Percentiles rank a stretch among this genome's conserved stretches.
phyloP scores from a whole-genome alignment of 495 filamentous ascomycete species.

The Daldinia concentrica region DNA sequence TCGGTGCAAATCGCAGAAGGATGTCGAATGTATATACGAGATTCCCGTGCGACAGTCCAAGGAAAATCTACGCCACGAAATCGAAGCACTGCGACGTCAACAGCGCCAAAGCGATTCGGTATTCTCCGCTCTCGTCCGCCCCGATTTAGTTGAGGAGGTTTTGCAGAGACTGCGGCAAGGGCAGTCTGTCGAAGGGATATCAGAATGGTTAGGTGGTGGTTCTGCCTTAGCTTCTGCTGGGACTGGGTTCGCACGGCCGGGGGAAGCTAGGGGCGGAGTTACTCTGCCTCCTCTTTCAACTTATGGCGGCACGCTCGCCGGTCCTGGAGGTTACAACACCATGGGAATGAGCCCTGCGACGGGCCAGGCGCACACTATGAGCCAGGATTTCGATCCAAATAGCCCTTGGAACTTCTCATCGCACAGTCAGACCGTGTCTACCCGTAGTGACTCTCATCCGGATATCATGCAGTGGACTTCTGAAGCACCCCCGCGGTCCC shows the following conservation, averaged over 20 bases:
- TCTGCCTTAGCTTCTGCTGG: constrained; percentile 32
- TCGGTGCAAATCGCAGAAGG: constrained; percentile 59
- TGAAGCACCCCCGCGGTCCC: constrained; percentile 50
- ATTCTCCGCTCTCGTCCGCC: constrained; percentile 55
- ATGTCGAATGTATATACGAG: constrained; percentile 62
- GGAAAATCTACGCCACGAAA: constrained; percentile 61
- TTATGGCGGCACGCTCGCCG: constrained; percentile 28
- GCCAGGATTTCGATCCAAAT: constrained; percentile 50
- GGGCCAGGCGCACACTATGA: constrained; percentile 34
- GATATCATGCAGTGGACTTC: constrained; percentile 53
- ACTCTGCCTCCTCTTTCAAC: constrained; percentile 39
- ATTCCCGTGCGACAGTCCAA: constrained; percentile 64
- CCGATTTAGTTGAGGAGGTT: constrained; percentile 58
- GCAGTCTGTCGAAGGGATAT: constrained; percentile 59
- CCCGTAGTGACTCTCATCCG: constrained; percentile 51
- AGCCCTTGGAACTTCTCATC: constrained; percentile 57
- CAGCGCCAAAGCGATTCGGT: constrained; percentile 58
- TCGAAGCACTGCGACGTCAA: constrained; percentile 59
- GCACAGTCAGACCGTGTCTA: constrained; percentile 51
- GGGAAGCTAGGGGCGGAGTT: constrained; percentile 37
- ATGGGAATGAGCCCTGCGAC: constrained; percentile 36
- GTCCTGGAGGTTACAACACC: constrained; percentile 35
- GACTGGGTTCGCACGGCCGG: constrained; percentile 31
- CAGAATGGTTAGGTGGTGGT: constrained; percentile 55
- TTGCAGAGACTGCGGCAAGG: constrained; percentile 58